Base-by-base conservation (phyloP, 2,329 filamentous ascomycete species). In the Ceratocystis colombiana region DNA sequence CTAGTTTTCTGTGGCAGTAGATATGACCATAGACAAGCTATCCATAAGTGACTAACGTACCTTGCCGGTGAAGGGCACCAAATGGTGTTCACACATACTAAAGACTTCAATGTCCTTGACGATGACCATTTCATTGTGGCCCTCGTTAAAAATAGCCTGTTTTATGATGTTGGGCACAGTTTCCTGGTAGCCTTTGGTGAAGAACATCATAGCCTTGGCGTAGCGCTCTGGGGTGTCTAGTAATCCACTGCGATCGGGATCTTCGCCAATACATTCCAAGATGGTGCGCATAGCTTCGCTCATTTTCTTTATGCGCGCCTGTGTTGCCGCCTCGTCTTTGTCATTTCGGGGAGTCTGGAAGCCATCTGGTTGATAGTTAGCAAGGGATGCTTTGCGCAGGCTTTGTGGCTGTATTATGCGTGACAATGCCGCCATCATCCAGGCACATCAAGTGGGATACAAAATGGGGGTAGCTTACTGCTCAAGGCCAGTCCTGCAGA, bases 31-130 rank as follows among this genome's bases (percentile, higher is more conserved):
- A 33, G n/a, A 22, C 12, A 30, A 25, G 20, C 17, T 8, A 25
- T 7, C 1, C 37, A 41, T 5, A 41, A 46, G 15, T 33, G 17
- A 17, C 17, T 15, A 22, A 69, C 74, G 62, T 79, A 92, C 90
- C 84, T 96, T 97, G 72, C 94, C 94, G 2, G 84, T 93, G 73
- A 99, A 99, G 0, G 94, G 94, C 6, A 99, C 93, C 74, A 99
- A 82, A 74, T 99, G 94, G 75, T 99, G 94, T 78, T 99, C 94
- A 79, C 94, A 99, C 55, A 97, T 80, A 70, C 88, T 93, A 76
- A 91, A 96, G 12, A 97, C 84, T 74, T 96, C 92, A 72, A 99
- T 97, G 73, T 97, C 92, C 78, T 96, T 96, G 68, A 99, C 90
- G 72, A 97, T 96, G 37, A 99, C 92, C 78, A 99, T 84, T 77